Base-by-base conservation (phyloP, 2,329 filamentous ascomycete genomes). In the Botrytis medusae region DNA sequence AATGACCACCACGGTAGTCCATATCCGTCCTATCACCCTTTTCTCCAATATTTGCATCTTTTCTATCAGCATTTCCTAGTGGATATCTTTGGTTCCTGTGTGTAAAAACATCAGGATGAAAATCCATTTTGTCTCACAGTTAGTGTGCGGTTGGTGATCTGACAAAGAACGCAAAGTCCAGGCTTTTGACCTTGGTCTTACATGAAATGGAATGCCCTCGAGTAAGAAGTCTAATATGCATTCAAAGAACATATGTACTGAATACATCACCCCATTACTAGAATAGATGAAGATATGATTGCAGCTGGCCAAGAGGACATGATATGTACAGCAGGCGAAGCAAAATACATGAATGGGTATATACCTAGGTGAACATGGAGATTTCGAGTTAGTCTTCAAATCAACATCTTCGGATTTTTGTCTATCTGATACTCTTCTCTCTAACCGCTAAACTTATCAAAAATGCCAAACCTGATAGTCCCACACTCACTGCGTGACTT, bases 401-500 rank as follows among this genome's bases (percentile, higher is more conserved):
- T 29, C 34, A 40, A 4, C 5, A 37, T 57, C 9, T 54, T 42
- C 10, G 8, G 34, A 68, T 8, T 46, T 72, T 20, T 20, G n/a
- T 67, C 37, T 72, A 59, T 34, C 54, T 67, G 14, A 72, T 72
- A 14, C 67, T 67, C 48, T 12, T 72, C 46, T 67, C 69, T n/a
- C 61, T 67, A 44, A 72, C 69, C 18, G n/a, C 8, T n/a, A 65
- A 51, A 20, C 62, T 67, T n/a, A 73, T 37, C 42, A 73, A 46
- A 57, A 75, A 59, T 29, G 75, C 73, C 16, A 72, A 4, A 5
- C 73, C 42, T 32, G 76, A 71, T 25, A 73, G 74, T 18, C 72
- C 74, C 22, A 76, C 44, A 12, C 71, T 74, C n/a, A 77, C 44
- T 76, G 75, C 61, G 61, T 79, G 77, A 62, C 74, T 76, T 67